Percentiles rank a stretch among this genome's conserved stretches.
Conservation (phyloP, 345 rosid genomes). For the Mangifera indica region DNA sequence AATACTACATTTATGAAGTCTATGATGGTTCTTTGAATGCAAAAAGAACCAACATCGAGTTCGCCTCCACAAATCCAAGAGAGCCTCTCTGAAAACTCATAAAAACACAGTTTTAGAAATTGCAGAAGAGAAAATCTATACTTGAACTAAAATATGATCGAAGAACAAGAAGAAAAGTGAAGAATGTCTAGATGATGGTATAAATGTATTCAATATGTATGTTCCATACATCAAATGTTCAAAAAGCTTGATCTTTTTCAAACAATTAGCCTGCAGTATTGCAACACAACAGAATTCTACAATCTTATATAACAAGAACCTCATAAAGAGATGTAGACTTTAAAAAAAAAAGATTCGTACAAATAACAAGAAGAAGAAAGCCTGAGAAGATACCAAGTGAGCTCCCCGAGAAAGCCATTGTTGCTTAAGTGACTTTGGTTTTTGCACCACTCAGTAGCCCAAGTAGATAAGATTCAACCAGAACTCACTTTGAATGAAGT, state of each 20-base stretch:
- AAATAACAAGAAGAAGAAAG: background rate
- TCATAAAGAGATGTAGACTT: background rate
- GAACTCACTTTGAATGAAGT: background rate
- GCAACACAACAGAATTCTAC: background rate
- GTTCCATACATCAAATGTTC: background rate
- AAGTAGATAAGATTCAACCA: background rate
- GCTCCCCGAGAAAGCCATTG: slow-evolving; percentile 29
- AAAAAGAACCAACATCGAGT: slow-evolving; percentile 41
- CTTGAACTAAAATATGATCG: background rate
- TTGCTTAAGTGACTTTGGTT: background rate
- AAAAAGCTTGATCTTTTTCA: background rate
- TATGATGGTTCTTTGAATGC: slow-evolving; percentile 54
- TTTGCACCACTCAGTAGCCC: background rate
- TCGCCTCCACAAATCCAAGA: slow-evolving; percentile 54
- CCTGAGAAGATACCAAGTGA: slow-evolving; percentile 22
- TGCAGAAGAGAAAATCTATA: background rate
- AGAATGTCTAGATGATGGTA: background rate
- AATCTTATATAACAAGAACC: background rate
- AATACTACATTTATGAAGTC: slow-evolving; percentile 56
- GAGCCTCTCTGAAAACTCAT: slow-evolving; percentile 41
- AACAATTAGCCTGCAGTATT: background rate
- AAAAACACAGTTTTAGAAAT: slow-evolving; percentile 4
- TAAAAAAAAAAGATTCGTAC: background rate
- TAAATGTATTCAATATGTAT: background rate
- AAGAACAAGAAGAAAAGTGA: background rate